phyloP scores from a whole-genome alignment of 129 eudicot species.

The Chrysanthemum lavandulifolium region DNA sequence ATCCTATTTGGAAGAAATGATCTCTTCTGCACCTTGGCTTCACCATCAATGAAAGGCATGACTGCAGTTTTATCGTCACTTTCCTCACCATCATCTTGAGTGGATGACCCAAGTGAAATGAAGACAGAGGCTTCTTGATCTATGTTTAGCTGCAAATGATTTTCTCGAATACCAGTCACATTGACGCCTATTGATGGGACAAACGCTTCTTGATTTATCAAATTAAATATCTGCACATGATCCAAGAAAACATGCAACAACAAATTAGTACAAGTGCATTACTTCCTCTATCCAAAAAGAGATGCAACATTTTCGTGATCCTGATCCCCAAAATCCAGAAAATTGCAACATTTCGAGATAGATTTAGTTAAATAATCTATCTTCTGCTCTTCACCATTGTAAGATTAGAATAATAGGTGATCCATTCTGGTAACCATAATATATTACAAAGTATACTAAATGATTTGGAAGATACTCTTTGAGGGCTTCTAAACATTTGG shows the following conservation, averaged over 20 bases:
- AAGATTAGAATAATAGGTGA: not conserved
- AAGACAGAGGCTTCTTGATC: constrained; percentile 72
- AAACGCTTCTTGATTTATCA: constrained; percentile 90
- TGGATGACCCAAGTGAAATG: constrained; percentile 67
- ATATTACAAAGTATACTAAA: too few relatives aligned
- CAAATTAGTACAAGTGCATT: constrained; percentile 3
- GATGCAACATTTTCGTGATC: not conserved
- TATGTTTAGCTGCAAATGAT: constrained; percentile 63
- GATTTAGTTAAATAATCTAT: not conserved
- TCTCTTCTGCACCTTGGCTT: constrained; percentile 33
- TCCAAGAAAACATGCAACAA: constrained; percentile 5
- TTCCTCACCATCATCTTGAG: constrained; percentile 37
- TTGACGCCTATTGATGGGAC: constrained; percentile 60
- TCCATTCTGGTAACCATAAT: not conserved
- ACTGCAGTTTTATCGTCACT: constrained; percentile 35
- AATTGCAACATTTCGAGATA: not conserved
- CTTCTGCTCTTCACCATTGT: not conserved
- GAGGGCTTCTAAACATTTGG: too few relatives aligned
- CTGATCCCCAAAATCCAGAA: too few relatives aligned
- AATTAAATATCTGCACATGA: constrained; percentile 65
- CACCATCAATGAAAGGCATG: constrained; percentile 35
- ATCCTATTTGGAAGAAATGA: constrained; percentile 48
- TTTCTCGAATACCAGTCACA: constrained; percentile 88
- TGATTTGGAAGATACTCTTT: too few relatives aligned
- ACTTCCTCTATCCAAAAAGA: not conserved